A percentile compares a stretch with the other conserved stretches of the same genome.
Evolutionary conservation across 768 basidiomycete genomes (phyloP).

Genomic region (Russula griseocarnosa): DNA sequence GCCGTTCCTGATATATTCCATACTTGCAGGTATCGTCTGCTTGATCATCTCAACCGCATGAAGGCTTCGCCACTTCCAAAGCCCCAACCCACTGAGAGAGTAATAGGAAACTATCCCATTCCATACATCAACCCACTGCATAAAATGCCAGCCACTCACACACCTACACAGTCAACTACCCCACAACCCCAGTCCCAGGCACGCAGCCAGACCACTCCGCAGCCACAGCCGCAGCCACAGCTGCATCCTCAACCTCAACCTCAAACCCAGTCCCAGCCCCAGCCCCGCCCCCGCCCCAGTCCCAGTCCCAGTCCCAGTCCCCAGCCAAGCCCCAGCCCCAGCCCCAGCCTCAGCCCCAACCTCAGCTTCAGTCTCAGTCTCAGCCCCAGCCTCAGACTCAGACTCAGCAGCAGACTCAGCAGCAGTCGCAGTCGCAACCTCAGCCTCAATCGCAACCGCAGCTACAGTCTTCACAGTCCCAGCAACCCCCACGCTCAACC

Average conservation of each 20-base stretch:
- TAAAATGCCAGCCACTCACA: not conserved
- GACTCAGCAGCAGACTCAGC: conserved; percentile 4
- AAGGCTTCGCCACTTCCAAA: conserved; percentile 5
- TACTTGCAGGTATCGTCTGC: conserved; percentile 25
- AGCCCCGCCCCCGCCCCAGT: conserved; percentile 8
- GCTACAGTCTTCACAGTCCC: conserved; percentile 16
- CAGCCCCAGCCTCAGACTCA: conserved; percentile 11
- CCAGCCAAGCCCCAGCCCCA: conserved; percentile 1
- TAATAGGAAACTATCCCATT: not conserved
- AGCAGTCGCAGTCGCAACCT: conserved; percentile 4
- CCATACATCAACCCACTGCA: conserved; percentile 19
- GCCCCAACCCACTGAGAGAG: not conserved
- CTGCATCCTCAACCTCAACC: conserved; percentile 21
- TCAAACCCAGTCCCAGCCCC: not conserved
- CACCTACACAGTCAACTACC: conserved; percentile 1
- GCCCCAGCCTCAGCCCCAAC: conserved; percentile 10
- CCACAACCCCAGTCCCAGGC: conserved; percentile 14
- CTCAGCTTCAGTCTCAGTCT: conserved; percentile 4
- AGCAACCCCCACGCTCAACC: conserved; percentile 15
- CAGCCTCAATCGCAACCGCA: conserved; percentile 19
- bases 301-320: conserved; percentile 5
- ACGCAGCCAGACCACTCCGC: conserved; percentile 9
- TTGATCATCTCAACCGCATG: conserved; percentile 12
- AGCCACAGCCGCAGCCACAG: conserved; percentile 14
- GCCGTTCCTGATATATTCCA: not conserved